Conservation (phyloP, 2,329 filamentous ascomycete species). For the Monascus ruber region DNA sequence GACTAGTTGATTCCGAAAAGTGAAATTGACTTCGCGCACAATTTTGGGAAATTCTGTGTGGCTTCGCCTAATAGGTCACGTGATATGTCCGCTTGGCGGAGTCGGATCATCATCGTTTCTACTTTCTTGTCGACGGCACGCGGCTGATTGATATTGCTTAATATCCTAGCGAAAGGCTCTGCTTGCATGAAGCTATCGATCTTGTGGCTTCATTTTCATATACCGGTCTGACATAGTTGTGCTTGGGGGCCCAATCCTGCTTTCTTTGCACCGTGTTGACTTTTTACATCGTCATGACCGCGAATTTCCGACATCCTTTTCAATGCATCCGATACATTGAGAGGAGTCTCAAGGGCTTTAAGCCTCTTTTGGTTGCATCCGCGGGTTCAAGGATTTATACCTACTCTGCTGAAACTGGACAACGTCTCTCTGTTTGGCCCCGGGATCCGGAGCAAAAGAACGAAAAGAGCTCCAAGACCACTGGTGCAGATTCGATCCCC, state of each 20-base stretch:
- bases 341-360: slow-evolving; percentile 10
- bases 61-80: slow-evolving; percentile 30
- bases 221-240: too few relatives aligned
- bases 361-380: slow-evolving; percentile 56
- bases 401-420: slow-evolving; percentile 49
- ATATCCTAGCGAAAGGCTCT: too few relatives aligned
- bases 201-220: too few relatives aligned
- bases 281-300: slow-evolving; percentile 16
- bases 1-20: slow-evolving; percentile 2
- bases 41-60: slow-evolving; percentile 21
- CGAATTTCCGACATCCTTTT: slow-evolving; percentile 42
- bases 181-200: too few relatives aligned
- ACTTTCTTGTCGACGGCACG: too few relatives aligned
- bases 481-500: slow-evolving; percentile 12
- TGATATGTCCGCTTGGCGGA: slow-evolving; percentile 5
- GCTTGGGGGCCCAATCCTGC: too few relatives aligned
- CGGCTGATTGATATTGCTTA: too few relatives aligned
- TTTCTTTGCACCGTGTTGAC: neutral
- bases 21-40: slow-evolving; percentile 4
- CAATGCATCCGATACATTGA: slow-evolving; percentile 45
- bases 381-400: slow-evolving; percentile 61
- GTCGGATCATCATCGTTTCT: too few relatives aligned
- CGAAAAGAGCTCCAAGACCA: slow-evolving; percentile 10
- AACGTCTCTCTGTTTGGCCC: slow-evolving; percentile 52
- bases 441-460: slow-evolving; percentile 17